A percentile compares a stretch with the other conserved stretches of the same genome.
Conservation (phyloP, 2,329 filamentous ascomycete species). For the Hypoxylon sp. region DNA sequence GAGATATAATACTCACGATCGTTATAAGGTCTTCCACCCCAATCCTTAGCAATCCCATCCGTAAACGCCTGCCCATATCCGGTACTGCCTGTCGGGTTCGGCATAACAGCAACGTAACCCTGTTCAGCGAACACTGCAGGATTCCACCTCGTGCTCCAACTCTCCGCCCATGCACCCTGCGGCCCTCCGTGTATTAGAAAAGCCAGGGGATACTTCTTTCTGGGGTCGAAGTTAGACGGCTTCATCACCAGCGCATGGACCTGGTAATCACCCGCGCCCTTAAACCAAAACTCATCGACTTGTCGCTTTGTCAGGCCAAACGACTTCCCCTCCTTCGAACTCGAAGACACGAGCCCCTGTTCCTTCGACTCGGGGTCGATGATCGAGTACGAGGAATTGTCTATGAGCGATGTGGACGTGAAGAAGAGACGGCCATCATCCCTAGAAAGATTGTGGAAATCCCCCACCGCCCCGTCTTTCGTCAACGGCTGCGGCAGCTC, state of each 20-base stretch:
- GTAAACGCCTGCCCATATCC: constrained; percentile 85
- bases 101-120: constrained; percentile 85
- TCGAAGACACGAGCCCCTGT: constrained; percentile 70
- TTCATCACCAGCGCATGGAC: constrained; percentile 80
- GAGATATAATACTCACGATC: constrained; percentile 63
- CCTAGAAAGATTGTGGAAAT: constrained; percentile 67
- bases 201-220: constrained; percentile 82
- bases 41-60: constrained; percentile 83
- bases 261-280: constrained; percentile 73
- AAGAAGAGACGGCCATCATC: constrained; percentile 69
- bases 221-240: constrained; percentile 76
- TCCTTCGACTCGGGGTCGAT: constrained; percentile 63
- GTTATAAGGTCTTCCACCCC: constrained; percentile 88
- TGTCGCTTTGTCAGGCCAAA: constrained; percentile 77
- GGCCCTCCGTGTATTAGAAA: constrained; percentile 89
- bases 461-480: constrained; percentile 67
- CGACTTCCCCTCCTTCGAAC: constrained; percentile 74
- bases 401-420: constrained; percentile 77
- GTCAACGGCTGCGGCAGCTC: constrained; percentile 66
- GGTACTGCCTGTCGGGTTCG: constrained; percentile 87
- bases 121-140: constrained; percentile 88
- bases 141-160: constrained; percentile 84
- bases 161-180: constrained; percentile 81
- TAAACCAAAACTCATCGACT: constrained; percentile 78
- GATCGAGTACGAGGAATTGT: constrained; percentile 79